Evolutionary conservation across 345 rosid genomes (phyloP).

Genomic region (Aquilaria malaccensis): DNA sequence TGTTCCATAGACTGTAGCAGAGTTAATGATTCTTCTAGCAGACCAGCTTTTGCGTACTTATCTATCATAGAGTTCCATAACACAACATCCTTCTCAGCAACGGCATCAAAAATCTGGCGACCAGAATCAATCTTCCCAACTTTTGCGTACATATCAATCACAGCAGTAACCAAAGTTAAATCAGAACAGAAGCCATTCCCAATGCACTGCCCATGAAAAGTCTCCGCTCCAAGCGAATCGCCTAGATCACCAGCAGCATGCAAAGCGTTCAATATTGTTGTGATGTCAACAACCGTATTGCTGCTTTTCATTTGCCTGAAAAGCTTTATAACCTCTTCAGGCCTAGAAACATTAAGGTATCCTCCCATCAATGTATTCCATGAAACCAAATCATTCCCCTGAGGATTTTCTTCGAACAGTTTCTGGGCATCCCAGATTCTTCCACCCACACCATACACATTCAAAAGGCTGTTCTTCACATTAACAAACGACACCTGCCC

Average conservation of each 20-base stretch:
- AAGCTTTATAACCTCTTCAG: conserved; percentile 23
- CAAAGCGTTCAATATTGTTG: conserved; percentile 37
- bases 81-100: conserved; percentile 39
- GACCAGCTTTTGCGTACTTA: conserved; percentile 43
- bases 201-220: conserved; percentile 39
- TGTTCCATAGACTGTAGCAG: conserved; percentile 45
- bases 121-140: conserved; percentile 29
- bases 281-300: conserved; percentile 23
- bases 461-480: conserved; percentile 44
- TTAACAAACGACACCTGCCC: conserved; percentile 36
- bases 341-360: conserved; percentile 31
- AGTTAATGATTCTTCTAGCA: conserved; percentile 39
- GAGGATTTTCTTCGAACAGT: conserved; percentile 54
- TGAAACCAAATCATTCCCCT: conserved; percentile 36
- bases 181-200: conserved; percentile 35
- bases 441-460: conserved; percentile 30
- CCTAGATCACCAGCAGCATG: conserved; percentile 32
- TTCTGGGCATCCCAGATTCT: conserved; percentile 32
- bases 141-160: conserved; percentile 45
- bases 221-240: conserved; percentile 29
- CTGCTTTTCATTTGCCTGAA: conserved; percentile 25
- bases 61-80: conserved; percentile 67
- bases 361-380: conserved; percentile 55
- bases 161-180: conserved; percentile 40
- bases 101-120: conserved; percentile 38